These are phyloP conservation scores for Zymoseptoria passerinii DNA, from an alignment of 2,329 filamentous ascomycete genomes.

Conservation along the genomic window DNA sequence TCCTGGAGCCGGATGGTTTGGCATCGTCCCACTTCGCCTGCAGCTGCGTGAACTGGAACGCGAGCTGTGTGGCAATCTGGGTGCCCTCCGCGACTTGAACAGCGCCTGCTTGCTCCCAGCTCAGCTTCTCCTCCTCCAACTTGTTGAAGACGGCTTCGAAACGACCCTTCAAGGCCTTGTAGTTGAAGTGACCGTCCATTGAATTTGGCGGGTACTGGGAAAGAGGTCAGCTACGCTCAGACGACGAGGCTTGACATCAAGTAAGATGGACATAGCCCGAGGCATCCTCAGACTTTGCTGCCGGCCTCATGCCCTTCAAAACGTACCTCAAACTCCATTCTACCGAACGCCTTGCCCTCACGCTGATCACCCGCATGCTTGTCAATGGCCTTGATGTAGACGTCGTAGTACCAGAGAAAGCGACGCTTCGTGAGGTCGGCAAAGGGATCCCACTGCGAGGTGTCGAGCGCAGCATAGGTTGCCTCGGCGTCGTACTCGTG, in stretches of 20 bases:
- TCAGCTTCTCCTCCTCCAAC: conserved; percentile 61
- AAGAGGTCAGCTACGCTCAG: background rate
- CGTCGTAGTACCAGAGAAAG: conserved; percentile 93
- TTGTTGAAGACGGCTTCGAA: conserved; percentile 59
- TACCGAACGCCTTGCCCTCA: conserved; percentile 53
- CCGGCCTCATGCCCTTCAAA: too few relatives aligned
- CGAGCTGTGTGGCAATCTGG: conserved; percentile 71
- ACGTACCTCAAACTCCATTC: conserved; percentile 72
- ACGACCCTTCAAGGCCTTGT: conserved; percentile 61
- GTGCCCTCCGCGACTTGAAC: conserved; percentile 55
- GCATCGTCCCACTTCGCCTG: conserved; percentile 64
- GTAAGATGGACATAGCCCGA: too few relatives aligned
- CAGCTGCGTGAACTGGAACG: conserved; percentile 77
- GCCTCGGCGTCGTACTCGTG: conserved; percentile 36
- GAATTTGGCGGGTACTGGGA: conserved; percentile 51
- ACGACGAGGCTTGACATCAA: too few relatives aligned
- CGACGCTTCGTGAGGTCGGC: conserved; percentile 82
- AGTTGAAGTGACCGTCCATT: conserved; percentile 85
- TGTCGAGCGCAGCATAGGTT: conserved; percentile 21
- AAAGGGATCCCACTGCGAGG: conserved; percentile 70
- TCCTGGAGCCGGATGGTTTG: conserved; percentile 51
- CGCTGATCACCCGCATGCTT: conserved; percentile 54
- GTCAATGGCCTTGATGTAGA: conserved; percentile 65
- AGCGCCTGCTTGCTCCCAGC: conserved; percentile 65
- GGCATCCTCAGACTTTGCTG: too few relatives aligned